Conservation (phyloP, 1,139 yeast genomes). For the Candida labiduridarum region DNA sequence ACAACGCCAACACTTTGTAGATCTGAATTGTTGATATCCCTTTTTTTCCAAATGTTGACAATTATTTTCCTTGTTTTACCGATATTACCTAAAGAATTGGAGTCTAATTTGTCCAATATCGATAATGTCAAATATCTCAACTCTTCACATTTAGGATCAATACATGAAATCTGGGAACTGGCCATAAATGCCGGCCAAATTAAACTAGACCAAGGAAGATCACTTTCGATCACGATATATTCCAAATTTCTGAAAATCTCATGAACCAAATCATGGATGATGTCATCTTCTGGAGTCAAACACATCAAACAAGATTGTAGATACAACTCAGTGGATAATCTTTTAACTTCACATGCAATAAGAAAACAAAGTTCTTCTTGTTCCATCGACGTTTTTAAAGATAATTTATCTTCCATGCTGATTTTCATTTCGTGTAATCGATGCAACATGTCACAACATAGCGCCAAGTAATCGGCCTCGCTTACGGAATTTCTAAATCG, state of each 20-base stretch:
- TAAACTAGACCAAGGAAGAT: conserved; percentile 22
- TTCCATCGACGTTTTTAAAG: conserved; percentile 6
- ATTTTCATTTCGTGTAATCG: conserved; percentile 17
- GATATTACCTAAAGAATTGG: conserved; percentile 30
- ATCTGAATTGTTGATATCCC: conserved; percentile 27
- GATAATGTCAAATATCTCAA: conserved; percentile 27
- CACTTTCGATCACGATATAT: conserved; percentile 21
- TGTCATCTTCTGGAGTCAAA: conserved; percentile 21
- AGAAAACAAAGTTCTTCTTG: conserved; percentile 29
- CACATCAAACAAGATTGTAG: conserved; percentile 28
- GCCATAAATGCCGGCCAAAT: conserved; percentile 31
- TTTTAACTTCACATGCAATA: conserved; percentile 30
- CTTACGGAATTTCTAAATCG: conserved; percentile 20
- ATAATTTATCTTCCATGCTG: background rate
- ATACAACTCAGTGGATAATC: conserved; percentile 27
- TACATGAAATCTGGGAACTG: conserved; percentile 26
- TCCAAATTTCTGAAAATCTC: conserved; percentile 22
- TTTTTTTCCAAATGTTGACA: conserved; percentile 27
- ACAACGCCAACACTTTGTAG: conserved; percentile 22
- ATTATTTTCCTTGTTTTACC: conserved; percentile 25
- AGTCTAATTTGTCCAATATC: conserved; percentile 27
- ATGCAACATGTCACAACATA: conserved; percentile 18
- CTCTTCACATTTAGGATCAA: conserved; percentile 25
- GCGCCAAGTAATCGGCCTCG: conserved; percentile 19
- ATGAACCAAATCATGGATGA: conserved; percentile 19